phyloP scores from a whole-genome alignment of 306 rosid species.

The Cajanus cajan region DNA sequence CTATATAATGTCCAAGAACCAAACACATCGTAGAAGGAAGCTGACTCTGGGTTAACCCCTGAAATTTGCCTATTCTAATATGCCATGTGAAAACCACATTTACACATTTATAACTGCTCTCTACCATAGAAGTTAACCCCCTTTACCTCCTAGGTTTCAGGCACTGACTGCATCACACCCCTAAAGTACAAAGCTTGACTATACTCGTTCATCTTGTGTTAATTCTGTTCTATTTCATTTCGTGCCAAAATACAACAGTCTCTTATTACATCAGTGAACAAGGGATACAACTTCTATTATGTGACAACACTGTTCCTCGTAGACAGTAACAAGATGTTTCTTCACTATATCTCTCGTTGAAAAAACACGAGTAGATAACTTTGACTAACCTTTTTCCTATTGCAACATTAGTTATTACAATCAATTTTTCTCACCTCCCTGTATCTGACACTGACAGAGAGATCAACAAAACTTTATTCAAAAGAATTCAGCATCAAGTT shows the following conservation, averaged over 20 bases:
- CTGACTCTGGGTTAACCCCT: not conserved
- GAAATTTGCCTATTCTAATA: not conserved
- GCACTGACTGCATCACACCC: not conserved
- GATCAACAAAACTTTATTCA: slow-evolving; percentile 4
- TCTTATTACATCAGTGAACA: not conserved
- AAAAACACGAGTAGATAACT: not conserved
- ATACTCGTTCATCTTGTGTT: not conserved
- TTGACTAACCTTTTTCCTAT: slow-evolving; percentile 11
- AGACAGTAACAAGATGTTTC: not conserved
- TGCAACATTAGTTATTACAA: slow-evolving; percentile 4
- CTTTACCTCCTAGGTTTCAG: not conserved
- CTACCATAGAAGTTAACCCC: not conserved
- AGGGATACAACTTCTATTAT: not conserved
- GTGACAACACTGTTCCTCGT: not conserved
- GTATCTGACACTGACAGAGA: not conserved
- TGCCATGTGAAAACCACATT: not conserved
- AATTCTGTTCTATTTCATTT: not conserved
- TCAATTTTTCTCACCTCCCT: slow-evolving; percentile 9
- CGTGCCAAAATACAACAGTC: not conserved
- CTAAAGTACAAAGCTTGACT: not conserved
- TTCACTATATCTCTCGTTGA: not conserved
- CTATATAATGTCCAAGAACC: not conserved
- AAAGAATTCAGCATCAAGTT: slow-evolving; percentile 14
- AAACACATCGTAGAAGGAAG: not conserved
- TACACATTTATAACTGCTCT: not conserved